A percentile compares a stretch with the other conserved stretches of the same genome.
Evolutionary conservation across 345 rosid genomes (phyloP).

Genomic region (Lepidium africanum): DNA sequence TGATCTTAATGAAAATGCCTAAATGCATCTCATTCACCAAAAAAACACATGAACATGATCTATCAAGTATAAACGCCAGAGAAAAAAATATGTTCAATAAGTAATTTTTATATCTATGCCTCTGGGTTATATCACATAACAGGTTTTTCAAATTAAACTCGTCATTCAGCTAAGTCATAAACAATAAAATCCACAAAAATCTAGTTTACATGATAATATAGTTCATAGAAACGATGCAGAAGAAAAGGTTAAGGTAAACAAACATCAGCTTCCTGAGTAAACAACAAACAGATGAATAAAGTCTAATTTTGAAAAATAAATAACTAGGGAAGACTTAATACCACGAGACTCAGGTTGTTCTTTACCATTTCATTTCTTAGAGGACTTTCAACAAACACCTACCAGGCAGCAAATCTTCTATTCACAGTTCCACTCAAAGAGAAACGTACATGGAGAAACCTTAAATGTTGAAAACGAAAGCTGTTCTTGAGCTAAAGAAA

Average conservation of each 20-base stretch:
- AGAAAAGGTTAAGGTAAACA: neutral
- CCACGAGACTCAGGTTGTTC: too few species aligned
- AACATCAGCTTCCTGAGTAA: too few species aligned
- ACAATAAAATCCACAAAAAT: neutral
- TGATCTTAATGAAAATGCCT: neutral
- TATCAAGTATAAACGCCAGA: neutral
- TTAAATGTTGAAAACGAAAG: neutral
- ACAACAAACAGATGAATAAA: too few species aligned
- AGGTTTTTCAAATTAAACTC: neutral
- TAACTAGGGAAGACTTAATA: too few species aligned
- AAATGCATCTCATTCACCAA: neutral
- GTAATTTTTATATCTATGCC: neutral
- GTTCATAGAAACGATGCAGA: neutral
- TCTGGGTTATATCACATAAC: too few species aligned
- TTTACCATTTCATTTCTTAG: neutral
- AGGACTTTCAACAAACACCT: constrained; percentile 12
- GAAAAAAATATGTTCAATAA: neutral
- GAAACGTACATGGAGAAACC: neutral
- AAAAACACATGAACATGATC: neutral
- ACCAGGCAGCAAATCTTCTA: neutral
- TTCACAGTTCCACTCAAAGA: neutral
- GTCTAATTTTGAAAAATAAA: too few species aligned
- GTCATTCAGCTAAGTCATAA: neutral
- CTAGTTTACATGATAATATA: neutral
- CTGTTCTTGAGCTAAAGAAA: neutral